Evolutionary conservation across 2,329 filamentous ascomycete species (phyloP).

Genomic region (Didymella sp.): DNA sequence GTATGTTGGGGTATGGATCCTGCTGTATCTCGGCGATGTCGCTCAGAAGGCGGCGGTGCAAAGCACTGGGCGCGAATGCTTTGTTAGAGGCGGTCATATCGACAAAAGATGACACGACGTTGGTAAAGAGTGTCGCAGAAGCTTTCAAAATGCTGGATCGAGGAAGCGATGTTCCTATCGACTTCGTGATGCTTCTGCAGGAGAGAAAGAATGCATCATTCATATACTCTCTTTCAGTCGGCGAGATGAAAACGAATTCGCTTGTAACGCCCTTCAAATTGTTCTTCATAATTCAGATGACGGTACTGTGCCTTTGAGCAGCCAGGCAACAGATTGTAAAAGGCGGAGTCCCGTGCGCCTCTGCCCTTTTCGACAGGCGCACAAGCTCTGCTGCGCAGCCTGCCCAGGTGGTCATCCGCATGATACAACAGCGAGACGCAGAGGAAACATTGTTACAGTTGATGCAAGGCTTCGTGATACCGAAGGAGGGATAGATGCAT

Average conservation of each 20-base stretch:
- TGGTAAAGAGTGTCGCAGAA: neutral
- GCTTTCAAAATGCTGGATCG: too few species aligned
- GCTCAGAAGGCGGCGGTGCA: conserved; percentile 37
- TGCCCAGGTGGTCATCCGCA: too few species aligned
- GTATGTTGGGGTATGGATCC: conserved; percentile 57
- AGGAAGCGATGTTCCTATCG: conserved; percentile 4
- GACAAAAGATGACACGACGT: neutral
- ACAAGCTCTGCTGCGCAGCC: neutral
- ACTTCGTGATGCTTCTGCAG: neutral
- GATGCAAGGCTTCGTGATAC: neutral
- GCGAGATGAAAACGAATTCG: too few species aligned
- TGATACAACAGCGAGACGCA: neutral
- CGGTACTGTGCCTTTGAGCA: neutral
- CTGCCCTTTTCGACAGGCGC: conserved; percentile 1
- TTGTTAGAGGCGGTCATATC: neutral
- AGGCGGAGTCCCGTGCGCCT: conserved; percentile 4
- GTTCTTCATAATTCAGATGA: too few species aligned
- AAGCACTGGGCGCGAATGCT: neutral
- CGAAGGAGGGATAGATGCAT: neutral
- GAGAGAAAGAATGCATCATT: neutral
- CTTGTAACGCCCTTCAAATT: neutral
- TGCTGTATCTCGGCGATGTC: conserved; percentile 57
- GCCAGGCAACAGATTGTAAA: neutral
- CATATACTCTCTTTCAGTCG: neutral
- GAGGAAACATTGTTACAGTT: neutral